Base-by-base conservation (phyloP, 805 yeast species). In the Saccharomycopsis synnaedendra region DNA sequence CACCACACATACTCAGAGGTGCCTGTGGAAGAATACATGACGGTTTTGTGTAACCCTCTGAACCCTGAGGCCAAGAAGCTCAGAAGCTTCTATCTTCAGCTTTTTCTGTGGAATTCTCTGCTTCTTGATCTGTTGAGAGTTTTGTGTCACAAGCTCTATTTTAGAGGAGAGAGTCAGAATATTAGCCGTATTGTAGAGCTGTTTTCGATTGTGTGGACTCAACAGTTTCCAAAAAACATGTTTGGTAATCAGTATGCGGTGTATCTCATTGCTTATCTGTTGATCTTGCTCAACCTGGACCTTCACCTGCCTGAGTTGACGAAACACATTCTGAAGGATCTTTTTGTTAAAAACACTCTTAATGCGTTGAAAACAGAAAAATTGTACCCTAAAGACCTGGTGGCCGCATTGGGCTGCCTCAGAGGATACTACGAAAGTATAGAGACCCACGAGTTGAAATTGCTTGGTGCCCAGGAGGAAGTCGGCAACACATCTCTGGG, bases 91-190 rank as follows among this genome's bases (percentile, higher is more conserved):
- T 52, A 52, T 35, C 38, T 52, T 40, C 42, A 47, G 41, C 43
- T 47, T 28, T 52, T 50, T 42, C 44, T 42, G n/a, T 52, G 48
- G 45, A 38, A 35, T 6, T 36, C 29, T 4, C 44, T 48, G 4
- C 42, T 52, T n/a, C 36, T 52, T 29, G 49, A 53, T 4, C 45
- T 49, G 10, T 68, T 93, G 47, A 75, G 99, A 58, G 72, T 85
- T 48, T 63, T 93, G 51, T 70, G 94, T 56, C 84, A 85, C 48
- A 76, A 85, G 19, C 88, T 93, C 60, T 76, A 98, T 62, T 71
- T 93, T 43, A 97, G 97, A 1, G 99, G 99, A 50, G 99, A 93
- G 64, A 84, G 97, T 0, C 97, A 88, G 59, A 96, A 87, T 63
- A 93, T 93, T 60, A 97, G 90, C 63, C 74, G 96, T 58, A 76